These are phyloP conservation scores for Pilasporangium apinafurcum DNA, from an alignment of 352 stramenopile species.

Conservation along the genomic window DNA sequence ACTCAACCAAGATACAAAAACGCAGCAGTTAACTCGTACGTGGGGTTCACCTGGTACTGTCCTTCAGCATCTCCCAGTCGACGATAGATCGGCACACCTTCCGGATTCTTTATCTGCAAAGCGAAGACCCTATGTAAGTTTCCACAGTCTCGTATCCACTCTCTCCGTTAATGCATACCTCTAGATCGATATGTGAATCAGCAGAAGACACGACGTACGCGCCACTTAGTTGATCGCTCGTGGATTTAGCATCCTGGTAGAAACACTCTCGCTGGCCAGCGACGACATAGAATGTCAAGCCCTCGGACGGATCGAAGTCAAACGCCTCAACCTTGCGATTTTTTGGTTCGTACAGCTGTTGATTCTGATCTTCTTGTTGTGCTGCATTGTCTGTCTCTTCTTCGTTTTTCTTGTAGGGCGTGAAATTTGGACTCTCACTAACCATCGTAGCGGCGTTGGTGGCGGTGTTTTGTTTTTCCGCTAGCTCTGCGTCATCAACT, in stretches of 20 bases:
- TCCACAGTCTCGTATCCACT: no score
- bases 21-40: slow-evolving; percentile 17
- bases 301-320: slow-evolving; percentile 80
- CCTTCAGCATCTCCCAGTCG: slow-evolving; percentile 59
- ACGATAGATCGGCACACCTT: slow-evolving; percentile 43
- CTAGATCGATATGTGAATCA: slow-evolving; percentile 64
- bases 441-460: slow-evolving; percentile 12
- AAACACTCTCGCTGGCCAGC: slow-evolving; percentile 43
- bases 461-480: not conserved
- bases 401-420: slow-evolving; percentile 44
- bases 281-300: slow-evolving; percentile 67
- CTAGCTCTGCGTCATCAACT: no score
- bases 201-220: slow-evolving; percentile 71
- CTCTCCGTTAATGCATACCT: slow-evolving; percentile 22
- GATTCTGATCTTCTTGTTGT: not conserved
- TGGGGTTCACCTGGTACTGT: slow-evolving; percentile 56
- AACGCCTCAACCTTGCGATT: slow-evolving; percentile 49
- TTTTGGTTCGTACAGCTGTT: slow-evolving; percentile 25
- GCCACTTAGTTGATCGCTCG: slow-evolving; percentile 51
- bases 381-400: slow-evolving; percentile 2
- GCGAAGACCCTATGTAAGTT: no score
- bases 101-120: slow-evolving; percentile 52
- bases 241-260: slow-evolving; percentile 66
- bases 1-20: not conserved
- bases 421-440: slow-evolving; percentile 45